Conservation (phyloP, 768 basidiomycete species). For the Tulasnella sp. region DNA sequence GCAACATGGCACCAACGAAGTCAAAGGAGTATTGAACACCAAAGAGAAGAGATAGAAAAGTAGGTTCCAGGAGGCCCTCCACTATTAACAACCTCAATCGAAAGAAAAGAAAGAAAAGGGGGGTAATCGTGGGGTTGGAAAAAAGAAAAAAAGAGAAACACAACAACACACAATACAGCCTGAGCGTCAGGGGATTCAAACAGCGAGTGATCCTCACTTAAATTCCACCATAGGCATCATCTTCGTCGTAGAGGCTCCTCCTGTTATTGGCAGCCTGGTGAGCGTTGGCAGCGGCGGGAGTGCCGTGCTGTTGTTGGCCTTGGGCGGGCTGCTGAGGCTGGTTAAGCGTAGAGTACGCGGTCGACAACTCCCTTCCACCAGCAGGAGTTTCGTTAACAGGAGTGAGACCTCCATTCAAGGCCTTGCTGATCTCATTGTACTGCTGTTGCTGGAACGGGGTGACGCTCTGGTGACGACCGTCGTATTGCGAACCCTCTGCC, state of each 20-base stretch:
- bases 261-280: conserved; percentile 24
- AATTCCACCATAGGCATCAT: conserved; percentile 23
- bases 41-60: background rate
- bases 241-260: conserved; percentile 16
- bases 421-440: conserved; percentile 19
- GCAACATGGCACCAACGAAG: background rate
- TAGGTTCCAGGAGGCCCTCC: background rate
- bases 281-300: conserved; percentile 25
- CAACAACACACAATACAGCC: background rate
- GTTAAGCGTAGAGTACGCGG: conserved; percentile 13
- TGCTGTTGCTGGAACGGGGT: conserved; percentile 23
- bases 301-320: conserved; percentile 21
- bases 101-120: background rate
- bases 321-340: conserved; percentile 1
- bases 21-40: background rate
- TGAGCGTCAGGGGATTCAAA: background rate
- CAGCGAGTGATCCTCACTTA: conserved; percentile 8
- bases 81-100: background rate
- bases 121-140: background rate
- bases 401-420: background rate
- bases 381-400: background rate
- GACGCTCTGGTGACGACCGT: conserved; percentile 16
- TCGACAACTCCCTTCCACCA: conserved; percentile 5
- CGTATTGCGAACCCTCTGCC: background rate
- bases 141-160: background rate